These are phyloP conservation scores for Candida endomychidarum DNA, from an alignment of 805 yeast genomes.

Conservation along the genomic window DNA sequence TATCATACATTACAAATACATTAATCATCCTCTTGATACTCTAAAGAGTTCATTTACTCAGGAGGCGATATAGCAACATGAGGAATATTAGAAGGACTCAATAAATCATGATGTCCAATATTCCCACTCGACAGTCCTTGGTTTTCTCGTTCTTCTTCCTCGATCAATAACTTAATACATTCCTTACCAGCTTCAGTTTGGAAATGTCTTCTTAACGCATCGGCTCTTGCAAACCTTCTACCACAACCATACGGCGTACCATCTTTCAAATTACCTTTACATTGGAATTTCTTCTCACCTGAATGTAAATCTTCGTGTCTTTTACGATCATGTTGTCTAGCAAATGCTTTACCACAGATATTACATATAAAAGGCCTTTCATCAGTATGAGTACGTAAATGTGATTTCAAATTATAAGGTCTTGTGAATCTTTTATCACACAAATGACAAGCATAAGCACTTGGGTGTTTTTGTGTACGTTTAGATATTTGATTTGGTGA, in stretches of 20 bases:
- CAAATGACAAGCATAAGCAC: conserved; percentile 72
- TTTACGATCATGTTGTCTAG: conserved; percentile 46
- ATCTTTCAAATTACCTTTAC: conserved; percentile 62
- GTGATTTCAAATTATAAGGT: conserved; percentile 90
- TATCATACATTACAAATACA: conserved; percentile 7
- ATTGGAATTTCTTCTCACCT: conserved; percentile 73
- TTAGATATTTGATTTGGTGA: conserved; percentile 53
- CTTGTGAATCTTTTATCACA: conserved; percentile 89
- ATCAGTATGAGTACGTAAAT: conserved; percentile 84
- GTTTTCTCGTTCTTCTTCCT: conserved; percentile 39
- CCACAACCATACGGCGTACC: conserved; percentile 52
- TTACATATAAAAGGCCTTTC: conserved; percentile 76
- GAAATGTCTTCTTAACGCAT: conserved; percentile 45
- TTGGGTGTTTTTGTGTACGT: conserved; percentile 68
- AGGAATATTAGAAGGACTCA: conserved; percentile 26
- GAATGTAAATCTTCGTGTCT: conserved; percentile 58
- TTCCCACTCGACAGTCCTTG: conserved; percentile 11
- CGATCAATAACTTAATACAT: conserved; percentile 40
- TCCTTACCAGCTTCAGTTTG: conserved; percentile 48
- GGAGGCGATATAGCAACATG: conserved; percentile 44
- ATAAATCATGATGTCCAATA: conserved; percentile 7
- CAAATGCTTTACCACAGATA: conserved; percentile 75
- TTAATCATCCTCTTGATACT: background rate
- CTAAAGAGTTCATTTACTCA: conserved; percentile 16
- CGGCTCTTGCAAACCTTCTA: conserved; percentile 46